These are phyloP conservation scores for Globisporangium paddicum DNA, from an alignment of 352 stramenopile species.

Conservation along the genomic window DNA sequence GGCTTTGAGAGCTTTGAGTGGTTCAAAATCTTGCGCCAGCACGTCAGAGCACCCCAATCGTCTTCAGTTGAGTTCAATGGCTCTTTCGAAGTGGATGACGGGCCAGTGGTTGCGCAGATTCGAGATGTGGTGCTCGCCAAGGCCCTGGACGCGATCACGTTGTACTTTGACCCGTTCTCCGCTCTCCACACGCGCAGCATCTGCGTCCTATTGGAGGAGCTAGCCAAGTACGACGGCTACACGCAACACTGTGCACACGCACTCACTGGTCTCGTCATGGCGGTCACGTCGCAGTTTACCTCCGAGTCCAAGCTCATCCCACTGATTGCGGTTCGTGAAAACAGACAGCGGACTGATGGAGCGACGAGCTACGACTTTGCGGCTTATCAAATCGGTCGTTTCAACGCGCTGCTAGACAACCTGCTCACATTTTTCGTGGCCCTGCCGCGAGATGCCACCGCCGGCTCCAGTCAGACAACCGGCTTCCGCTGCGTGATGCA, in stretches of 20 bases:
- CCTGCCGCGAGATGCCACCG: conserved; percentile 23
- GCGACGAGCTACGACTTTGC: conserved; percentile 18
- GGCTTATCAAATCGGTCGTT: conserved; percentile 36
- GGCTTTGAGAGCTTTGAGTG: conserved; percentile 42
- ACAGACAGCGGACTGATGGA: conserved; percentile 1
- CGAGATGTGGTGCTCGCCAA: conserved; percentile 52
- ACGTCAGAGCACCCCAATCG: conserved; percentile 12
- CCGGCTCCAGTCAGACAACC: conserved; percentile 16
- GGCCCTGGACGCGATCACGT: conserved; percentile 22
- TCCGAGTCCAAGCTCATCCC: conserved; percentile 35
- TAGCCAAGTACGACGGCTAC: conserved; percentile 25
- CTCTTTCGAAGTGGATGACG: conserved; percentile 13
- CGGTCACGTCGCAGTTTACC: conserved; percentile 25
- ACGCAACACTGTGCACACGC: conserved; percentile 19
- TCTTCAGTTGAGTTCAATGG: not conserved
- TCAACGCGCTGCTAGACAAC: conserved; percentile 61
- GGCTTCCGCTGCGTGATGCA: conserved; percentile 59
- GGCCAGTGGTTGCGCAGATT: conserved; percentile 34
- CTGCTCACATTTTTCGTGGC: conserved; percentile 58
- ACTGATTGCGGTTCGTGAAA: conserved; percentile 33
- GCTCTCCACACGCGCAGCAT: conserved; percentile 50
- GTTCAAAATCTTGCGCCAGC: conserved; percentile 40
- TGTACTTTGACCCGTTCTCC: conserved; percentile 60
- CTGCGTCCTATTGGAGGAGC: conserved; percentile 44
- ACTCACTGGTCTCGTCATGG: conserved; percentile 24